A percentile compares a stretch with the other conserved stretches of the same genome.
phyloP scores from a whole-genome alignment of 257 asterid genomes.

The Cynanchum wilfordii region DNA sequence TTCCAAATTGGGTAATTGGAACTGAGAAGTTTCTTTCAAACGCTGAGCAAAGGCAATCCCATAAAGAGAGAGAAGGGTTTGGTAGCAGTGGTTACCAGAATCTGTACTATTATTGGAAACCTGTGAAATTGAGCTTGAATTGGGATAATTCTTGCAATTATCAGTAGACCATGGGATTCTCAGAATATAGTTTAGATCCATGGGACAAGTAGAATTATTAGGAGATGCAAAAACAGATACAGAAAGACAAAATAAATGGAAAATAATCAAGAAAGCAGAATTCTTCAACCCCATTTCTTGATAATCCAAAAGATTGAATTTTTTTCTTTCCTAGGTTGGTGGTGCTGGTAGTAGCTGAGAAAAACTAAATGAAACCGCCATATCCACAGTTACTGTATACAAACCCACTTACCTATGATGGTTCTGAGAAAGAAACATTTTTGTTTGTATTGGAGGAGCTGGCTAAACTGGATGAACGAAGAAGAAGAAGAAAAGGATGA shows the following conservation, averaged over 20 bases:
- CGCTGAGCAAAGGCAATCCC: constrained; percentile 57
- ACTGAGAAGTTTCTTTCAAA: constrained; percentile 49
- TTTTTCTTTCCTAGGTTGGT: not conserved
- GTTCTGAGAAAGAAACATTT: not conserved
- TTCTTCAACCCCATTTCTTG: constrained; percentile 26
- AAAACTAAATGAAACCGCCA: not conserved
- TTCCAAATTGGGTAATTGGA: constrained; percentile 52
- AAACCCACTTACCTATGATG: not conserved
- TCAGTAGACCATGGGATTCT: constrained; percentile 63
- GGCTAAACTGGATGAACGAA: not conserved
- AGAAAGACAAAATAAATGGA: constrained; percentile 21
- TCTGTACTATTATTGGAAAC: constrained; percentile 18
- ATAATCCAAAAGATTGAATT: not conserved
- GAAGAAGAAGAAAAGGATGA: not conserved
- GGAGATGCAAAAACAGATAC: constrained; percentile 15
- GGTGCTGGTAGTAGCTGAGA: not conserved
- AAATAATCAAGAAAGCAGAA: constrained; percentile 28
- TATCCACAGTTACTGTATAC: no score
- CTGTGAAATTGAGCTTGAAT: constrained; percentile 18
- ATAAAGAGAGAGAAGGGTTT: constrained; percentile 61
- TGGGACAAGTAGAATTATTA: constrained; percentile 38
- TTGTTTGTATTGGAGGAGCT: not conserved
- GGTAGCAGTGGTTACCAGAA: constrained; percentile 47
- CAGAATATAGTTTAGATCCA: constrained; percentile 56
- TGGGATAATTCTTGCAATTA: constrained; percentile 35